Evolutionary conservation across 208 protist genomes (phyloP), one percentile per base, ranked within the genome.

Genomic region (Blastocrithidia nonstop): DNA sequence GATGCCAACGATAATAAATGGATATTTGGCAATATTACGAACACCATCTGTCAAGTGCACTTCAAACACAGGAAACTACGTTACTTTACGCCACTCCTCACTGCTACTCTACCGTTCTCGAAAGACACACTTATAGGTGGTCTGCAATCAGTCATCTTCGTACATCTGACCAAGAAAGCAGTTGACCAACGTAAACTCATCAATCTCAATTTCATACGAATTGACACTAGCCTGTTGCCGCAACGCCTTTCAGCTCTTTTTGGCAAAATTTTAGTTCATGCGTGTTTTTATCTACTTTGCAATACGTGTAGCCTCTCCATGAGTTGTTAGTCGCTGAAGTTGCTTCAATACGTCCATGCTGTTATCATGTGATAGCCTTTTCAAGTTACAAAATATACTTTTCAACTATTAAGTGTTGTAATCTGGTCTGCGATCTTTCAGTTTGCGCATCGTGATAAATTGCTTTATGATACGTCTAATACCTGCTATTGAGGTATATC

Each of bases 81-180:
- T 50, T 50, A 78, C 45, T 42, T 66, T 79, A 37, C 63, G 62
- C 84, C 78, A 89, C 22, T 88, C 79, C 17, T 50, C 45, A 31
- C 53, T 57, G 41, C 66, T 61, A 40, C 66, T 50, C 17, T 43
- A 35, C n/a, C 84, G 60, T 53, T 93, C 65, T 16, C 68, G 72
- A 53, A 69, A 87, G 56, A 87, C 79, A 49, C 76, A 88, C 45
- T 62, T 68, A 49, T 86, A 87, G 13, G 84, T 93, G 22, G 89
- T 73, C 56, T 93, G 84, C 16, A 93, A 57, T 79, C 84, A 93
- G 43, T 93, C 84, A 17, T 93, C 84, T 43, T 83, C 57, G 16
- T 78, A 69, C 79, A 93, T 87, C 59, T 88, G 78, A 1, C 84
- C 84, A 76, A 88, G 77, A 61, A 89, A 93, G 60, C 76, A 87